Evolutionary conservation across 1,284 basidiomycete species (phyloP).

Genomic region (Gymnopus androsaceus): DNA sequence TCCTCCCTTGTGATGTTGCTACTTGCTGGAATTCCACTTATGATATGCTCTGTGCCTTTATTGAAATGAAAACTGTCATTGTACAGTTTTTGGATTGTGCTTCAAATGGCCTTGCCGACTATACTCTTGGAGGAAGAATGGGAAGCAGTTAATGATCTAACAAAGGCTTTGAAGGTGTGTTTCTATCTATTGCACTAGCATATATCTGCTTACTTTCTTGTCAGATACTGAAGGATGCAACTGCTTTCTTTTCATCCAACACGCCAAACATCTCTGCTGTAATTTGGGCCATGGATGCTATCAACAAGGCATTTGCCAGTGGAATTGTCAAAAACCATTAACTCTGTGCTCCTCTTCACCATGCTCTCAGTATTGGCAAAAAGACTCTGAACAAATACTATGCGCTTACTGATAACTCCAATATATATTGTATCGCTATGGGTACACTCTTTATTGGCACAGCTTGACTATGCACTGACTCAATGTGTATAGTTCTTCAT

Average conservation of each 20-base stretch:
- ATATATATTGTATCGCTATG: slow-evolving; percentile 19
- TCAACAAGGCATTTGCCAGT: slow-evolving; percentile 13
- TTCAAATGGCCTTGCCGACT: neutral
- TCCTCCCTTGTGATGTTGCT: neutral
- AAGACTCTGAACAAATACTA: slow-evolving; percentile 17
- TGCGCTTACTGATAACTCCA: slow-evolving; percentile 15
- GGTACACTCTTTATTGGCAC: slow-evolving; percentile 8
- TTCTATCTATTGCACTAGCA: neutral
- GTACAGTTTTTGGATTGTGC: neutral
- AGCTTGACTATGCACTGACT: neutral
- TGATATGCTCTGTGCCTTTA: neutral
- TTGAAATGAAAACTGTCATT: neutral
- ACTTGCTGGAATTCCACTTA: too few relatives aligned
- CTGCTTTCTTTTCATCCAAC: slow-evolving; percentile 11
- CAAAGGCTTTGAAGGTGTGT: neutral
- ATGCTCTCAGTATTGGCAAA: slow-evolving; percentile 14
- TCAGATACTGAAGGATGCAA: slow-evolving; percentile 17
- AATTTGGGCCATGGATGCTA: slow-evolving; percentile 13
- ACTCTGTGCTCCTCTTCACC: neutral
- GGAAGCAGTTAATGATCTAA: neutral
- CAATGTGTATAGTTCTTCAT: neutral
- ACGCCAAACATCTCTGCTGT: slow-evolving; percentile 14
- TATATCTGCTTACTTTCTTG: neutral
- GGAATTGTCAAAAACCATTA: neutral
- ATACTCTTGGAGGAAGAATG: neutral